Percentiles rank a stretch among this genome's conserved stretches.
Evolutionary conservation across 495 filamentous ascomycete genomes (phyloP).

Genomic region (Penicillium bovifimosum): DNA sequence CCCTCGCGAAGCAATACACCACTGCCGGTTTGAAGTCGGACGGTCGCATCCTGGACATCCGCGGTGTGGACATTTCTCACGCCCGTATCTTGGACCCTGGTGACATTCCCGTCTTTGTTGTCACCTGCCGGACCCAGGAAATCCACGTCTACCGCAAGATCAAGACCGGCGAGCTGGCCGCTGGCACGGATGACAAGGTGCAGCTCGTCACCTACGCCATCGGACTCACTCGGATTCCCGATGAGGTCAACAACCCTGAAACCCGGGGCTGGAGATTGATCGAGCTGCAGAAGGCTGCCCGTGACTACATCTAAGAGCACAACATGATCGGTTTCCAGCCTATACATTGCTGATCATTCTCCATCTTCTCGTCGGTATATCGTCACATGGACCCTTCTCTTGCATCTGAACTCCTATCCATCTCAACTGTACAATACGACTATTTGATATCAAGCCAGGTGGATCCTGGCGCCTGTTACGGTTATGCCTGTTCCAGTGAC

Average conservation of each 20-base stretch:
- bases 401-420: conserved; percentile 6
- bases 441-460: conserved; percentile 35
- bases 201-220: conserved; percentile 98
- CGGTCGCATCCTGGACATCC: conserved; percentile 88
- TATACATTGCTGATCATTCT: background rate
- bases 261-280: conserved; percentile 95
- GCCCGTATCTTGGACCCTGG: conserved; percentile 94
- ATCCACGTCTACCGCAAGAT: conserved; percentile 92
- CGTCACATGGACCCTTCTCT: background rate
- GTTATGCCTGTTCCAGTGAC: conserved; percentile 31
- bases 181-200: conserved; percentile 98
- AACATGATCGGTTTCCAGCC: background rate
- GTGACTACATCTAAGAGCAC: conserved; percentile 75
- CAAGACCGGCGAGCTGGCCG: conserved; percentile 82
- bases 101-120: conserved; percentile 94
- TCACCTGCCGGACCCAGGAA: conserved; percentile 95
- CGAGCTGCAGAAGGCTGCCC: conserved; percentile 95
- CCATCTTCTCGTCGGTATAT: conserved; percentile 3
- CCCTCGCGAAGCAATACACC: conserved; percentile 89
- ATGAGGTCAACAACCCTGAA: conserved; percentile 95
- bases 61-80: conserved; percentile 83
- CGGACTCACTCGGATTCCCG: conserved; percentile 83
- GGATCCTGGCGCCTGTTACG: conserved; percentile 32
- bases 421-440: conserved; percentile 41
- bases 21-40: conserved; percentile 89